These are phyloP conservation scores for Tremella yokohamensis DNA, from an alignment of 768 basidiomycete species.

Conservation along the genomic window DNA sequence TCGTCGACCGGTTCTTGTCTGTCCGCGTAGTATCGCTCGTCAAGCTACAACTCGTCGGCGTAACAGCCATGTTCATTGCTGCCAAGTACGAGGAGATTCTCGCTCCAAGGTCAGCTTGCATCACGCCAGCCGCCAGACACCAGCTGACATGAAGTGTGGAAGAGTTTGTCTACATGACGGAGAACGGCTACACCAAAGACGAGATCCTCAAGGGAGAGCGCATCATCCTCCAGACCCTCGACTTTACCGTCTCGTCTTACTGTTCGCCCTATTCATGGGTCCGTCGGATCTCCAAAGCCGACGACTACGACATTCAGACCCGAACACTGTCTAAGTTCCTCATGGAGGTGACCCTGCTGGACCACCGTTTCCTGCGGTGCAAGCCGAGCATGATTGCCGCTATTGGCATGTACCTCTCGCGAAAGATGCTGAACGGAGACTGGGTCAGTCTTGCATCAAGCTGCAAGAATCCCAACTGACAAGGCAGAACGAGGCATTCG, in stretches of 20 bases:
- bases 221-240: constrained; percentile 86
- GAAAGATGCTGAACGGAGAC: constrained; percentile 86
- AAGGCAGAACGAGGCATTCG: constrained; percentile 76
- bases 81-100: constrained; percentile 99
- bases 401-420: constrained; percentile 93
- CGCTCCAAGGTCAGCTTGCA: constrained; percentile 67
- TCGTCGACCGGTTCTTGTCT: constrained; percentile 87
- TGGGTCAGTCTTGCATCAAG: constrained; percentile 70
- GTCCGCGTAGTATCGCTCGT: constrained; percentile 80
- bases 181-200: constrained; percentile 86
- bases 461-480: not conserved
- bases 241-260: constrained; percentile 93
- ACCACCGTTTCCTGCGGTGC: constrained; percentile 84
- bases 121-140: not conserved
- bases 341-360: constrained; percentile 90
- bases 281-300: constrained; percentile 95
- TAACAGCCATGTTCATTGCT: constrained; percentile 98
- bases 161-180: constrained; percentile 98
- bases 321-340: constrained; percentile 95
- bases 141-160: constrained; percentile 58
- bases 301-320: constrained; percentile 97
- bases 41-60: constrained; percentile 93
- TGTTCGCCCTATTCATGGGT: constrained; percentile 99
- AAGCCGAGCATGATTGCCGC: constrained; percentile 93
- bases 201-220: constrained; percentile 98